phyloP scores from a whole-genome alignment of 2,329 filamentous ascomycete genomes.

The Hymenoscyphus salicellus region DNA sequence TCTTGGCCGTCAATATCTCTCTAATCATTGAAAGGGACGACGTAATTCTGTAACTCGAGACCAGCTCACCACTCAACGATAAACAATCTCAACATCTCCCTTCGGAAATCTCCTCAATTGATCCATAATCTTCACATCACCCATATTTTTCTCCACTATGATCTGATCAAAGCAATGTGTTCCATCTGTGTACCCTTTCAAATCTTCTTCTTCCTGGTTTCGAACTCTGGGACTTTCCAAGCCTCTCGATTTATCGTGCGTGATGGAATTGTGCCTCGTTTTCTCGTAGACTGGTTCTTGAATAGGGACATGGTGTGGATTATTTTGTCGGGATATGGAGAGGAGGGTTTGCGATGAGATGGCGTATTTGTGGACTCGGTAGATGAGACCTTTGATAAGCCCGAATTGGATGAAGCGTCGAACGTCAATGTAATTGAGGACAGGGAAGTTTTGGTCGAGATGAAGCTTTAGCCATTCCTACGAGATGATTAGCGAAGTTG shows the following conservation, averaged over 20 bases:
- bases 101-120: constrained; percentile 57
- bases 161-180: constrained; percentile 78
- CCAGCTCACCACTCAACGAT: constrained; percentile 30
- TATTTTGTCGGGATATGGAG: background rate
- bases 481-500: background rate
- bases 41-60: no score
- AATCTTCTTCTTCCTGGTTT: constrained; percentile 41
- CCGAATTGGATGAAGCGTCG: constrained; percentile 92
- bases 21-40: no score
- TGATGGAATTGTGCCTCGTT: constrained; percentile 35
- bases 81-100: constrained; percentile 39
- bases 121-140: constrained; percentile 67
- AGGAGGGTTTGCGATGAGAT: constrained; percentile 62
- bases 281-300: background rate
- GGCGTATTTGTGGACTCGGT: constrained; percentile 88
- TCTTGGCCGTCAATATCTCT: no score
- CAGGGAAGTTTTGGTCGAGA: constrained; percentile 59
- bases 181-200: constrained; percentile 71
- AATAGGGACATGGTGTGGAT: background rate
- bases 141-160: constrained; percentile 70
- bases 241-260: constrained; percentile 20
- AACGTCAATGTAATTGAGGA: constrained; percentile 77
- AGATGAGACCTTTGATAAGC: constrained; percentile 90
- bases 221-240: constrained; percentile 34
- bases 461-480: constrained; percentile 77